Conservation (phyloP, 169 alveolate genomes). For the Plasmodium coatneyi region DNA sequence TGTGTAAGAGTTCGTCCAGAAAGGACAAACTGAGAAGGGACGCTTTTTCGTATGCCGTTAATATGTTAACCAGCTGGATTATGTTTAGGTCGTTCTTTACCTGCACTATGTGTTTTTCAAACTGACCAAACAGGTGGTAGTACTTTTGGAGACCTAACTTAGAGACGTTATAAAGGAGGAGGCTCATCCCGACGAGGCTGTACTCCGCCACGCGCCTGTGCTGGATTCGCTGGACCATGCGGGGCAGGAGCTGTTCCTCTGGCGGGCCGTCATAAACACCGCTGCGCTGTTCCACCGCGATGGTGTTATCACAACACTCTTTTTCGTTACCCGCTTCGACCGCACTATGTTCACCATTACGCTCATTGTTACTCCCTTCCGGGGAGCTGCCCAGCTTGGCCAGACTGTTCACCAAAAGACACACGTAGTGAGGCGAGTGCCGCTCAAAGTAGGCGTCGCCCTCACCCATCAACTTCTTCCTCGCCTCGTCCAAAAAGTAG, state of each 20-base stretch:
- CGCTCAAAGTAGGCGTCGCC: conserved; percentile 9
- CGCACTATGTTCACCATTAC: neutral
- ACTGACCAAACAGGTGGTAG: neutral
- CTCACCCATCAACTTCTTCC: conserved; percentile 18
- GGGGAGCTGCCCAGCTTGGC: neutral
- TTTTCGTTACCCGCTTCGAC: neutral
- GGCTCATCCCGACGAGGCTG: conserved; percentile 31
- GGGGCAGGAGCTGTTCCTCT: neutral
- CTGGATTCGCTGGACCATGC: neutral
- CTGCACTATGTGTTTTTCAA: conserved; percentile 17
- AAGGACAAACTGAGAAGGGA: neutral
- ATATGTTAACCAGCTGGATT: conserved; percentile 28
- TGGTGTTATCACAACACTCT: neutral
- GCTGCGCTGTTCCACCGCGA: neutral
- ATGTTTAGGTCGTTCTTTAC: conserved; percentile 1
- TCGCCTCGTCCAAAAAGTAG: conserved; percentile 30
- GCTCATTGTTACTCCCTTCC: neutral
- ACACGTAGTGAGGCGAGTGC: conserved; percentile 41
- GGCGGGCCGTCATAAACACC: neutral
- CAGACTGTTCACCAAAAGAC: conserved; percentile 16
- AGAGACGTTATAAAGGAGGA: conserved; percentile 23
- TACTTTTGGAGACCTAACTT: neutral
- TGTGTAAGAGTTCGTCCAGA: neutral
- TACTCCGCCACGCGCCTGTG: conserved; percentile 15
- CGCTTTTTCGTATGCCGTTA: conserved; percentile 19